Evolutionary conservation across 2,329 filamentous ascomycete species (phyloP), one percentile per base, ranked within the genome.

Genomic region (Alternaria hordeiaustralica): DNA sequence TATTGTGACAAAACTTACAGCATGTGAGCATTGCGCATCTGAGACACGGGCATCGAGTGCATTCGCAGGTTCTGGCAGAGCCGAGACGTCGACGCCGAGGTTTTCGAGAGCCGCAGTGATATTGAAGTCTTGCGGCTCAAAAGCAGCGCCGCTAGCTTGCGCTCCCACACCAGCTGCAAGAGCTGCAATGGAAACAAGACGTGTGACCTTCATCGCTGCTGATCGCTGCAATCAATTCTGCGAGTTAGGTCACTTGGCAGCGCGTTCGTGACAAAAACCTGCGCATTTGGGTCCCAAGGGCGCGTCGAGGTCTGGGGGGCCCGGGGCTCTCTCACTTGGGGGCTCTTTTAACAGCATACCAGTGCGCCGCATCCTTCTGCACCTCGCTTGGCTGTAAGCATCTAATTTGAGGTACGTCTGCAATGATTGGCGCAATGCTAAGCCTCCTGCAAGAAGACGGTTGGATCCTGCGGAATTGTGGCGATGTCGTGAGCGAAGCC

Each of bases 71-170:
- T 33, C 12, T 23, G 55, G 60, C 12, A 63, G 21, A 12, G 15
- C 12, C 21, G 56, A 50, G 4, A 59, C 15, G 12, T 63, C 56
- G n/a, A 63, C 20, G 9, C 55, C 56, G 12, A 60, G 12, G 1
- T 23, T 50, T 33, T 45, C 44, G 18, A 63, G 60, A 15, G 60
- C 60, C 4, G 28, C 46, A 4, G 28, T 55, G 12, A 55, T 45
- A 20, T 63, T 63, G 30, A 60, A 63, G 15, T 63, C 49, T 7
- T 55, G 43, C 11, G 60, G 49, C 26, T 63, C 60, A 10, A 63
- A 50, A 43, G 20, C 20, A 11, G 12, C 20, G 18, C 12, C 13
- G 21, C 28, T 28, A 9, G 8, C 20, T 33, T 59, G 60, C 2
- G 60, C 56, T n/a, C 15, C 33, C 18, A 58, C 44, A 10, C 56